phyloP scores from a whole-genome alignment of 768 basidiomycete genomes.

The Obba rivulosa region DNA sequence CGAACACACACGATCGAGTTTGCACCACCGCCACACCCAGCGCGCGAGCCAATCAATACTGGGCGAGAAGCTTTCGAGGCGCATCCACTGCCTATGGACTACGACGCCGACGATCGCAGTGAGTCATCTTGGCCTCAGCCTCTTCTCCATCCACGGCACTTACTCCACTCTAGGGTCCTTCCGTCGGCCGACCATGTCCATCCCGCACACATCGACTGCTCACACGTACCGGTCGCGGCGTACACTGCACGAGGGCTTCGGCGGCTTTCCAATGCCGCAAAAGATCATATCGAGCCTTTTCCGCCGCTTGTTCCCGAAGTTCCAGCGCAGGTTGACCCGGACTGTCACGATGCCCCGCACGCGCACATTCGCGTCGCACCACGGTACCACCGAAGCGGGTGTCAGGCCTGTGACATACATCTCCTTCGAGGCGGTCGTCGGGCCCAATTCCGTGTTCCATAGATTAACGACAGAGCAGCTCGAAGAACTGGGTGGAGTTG shows the following conservation, averaged over 20 bases:
- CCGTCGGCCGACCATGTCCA: slow-evolving; percentile 11
- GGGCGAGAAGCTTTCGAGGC: neutral
- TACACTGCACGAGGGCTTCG: slow-evolving; percentile 47
- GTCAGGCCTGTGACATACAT: slow-evolving; percentile 69
- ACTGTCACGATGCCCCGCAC: slow-evolving; percentile 76
- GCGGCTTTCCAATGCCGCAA: slow-evolving; percentile 73
- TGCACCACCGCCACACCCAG: slow-evolving; percentile 28
- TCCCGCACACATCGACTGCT: slow-evolving; percentile 11
- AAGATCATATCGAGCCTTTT: slow-evolving; percentile 47
- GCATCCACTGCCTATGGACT: neutral
- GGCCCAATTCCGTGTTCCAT: slow-evolving; percentile 72
- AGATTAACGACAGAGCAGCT: slow-evolving; percentile 72
- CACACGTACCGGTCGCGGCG: slow-evolving; percentile 10
- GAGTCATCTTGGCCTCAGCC: neutral
- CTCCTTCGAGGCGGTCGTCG: slow-evolving; percentile 79
- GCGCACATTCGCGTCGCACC: slow-evolving; percentile 49
- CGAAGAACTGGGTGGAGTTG: slow-evolving; percentile 91
- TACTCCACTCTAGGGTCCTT: slow-evolving; percentile 3
- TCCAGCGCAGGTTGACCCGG: slow-evolving; percentile 51
- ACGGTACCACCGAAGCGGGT: slow-evolving; percentile 29
- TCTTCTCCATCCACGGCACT: neutral
- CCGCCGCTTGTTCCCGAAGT: slow-evolving; percentile 54
- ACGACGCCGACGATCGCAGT: slow-evolving; percentile 18
- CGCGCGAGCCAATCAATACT: slow-evolving; percentile 2
- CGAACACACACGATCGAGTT: slow-evolving; percentile 51